Evolutionary conservation across 2,329 filamentous ascomycete genomes (phyloP).

Genomic region (Penicillium crustosum): DNA sequence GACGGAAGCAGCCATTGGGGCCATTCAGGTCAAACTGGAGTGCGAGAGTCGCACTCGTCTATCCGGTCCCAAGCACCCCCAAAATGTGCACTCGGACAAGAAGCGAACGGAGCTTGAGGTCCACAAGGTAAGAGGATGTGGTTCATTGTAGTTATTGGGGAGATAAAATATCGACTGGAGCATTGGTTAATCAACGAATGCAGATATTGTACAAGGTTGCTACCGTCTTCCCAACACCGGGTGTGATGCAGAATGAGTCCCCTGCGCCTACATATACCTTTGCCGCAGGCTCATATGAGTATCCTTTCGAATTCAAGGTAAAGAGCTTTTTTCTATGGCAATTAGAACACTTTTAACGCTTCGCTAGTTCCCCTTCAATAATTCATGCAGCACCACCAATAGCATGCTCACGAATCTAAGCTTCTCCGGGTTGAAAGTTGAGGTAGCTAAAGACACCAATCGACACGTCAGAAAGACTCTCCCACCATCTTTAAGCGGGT

Average conservation of each 20-base stretch:
- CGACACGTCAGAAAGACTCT: constrained; percentile 80
- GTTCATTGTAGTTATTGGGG: background rate
- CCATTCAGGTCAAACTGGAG: constrained; percentile 51
- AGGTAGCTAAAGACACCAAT: constrained; percentile 45
- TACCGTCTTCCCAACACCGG: constrained; percentile 48
- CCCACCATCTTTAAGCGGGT: constrained; percentile 84
- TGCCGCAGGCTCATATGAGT: constrained; percentile 48
- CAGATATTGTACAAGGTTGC: constrained; percentile 51
- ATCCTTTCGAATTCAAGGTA: constrained; percentile 53
- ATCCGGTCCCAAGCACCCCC: constrained; percentile 40
- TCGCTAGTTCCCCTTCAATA: constrained; percentile 51
- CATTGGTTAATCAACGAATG: constrained; percentile 4
- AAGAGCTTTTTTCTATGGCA: background rate
- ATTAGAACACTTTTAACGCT: background rate
- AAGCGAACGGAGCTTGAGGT: constrained; percentile 50
- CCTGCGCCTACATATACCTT: constrained; percentile 46
- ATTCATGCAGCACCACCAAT: constrained; percentile 47
- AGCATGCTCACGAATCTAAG: constrained; percentile 49
- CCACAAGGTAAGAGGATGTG: constrained; percentile 45
- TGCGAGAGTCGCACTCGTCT: constrained; percentile 51
- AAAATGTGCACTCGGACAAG: constrained; percentile 47
- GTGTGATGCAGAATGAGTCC: constrained; percentile 39
- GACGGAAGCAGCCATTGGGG: constrained; percentile 45
- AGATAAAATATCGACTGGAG: background rate
- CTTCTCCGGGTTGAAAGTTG: constrained; percentile 46